Evolutionary conservation across 2,329 filamentous ascomycete genomes (phyloP).

Genomic region (Venturia nashicola): DNA sequence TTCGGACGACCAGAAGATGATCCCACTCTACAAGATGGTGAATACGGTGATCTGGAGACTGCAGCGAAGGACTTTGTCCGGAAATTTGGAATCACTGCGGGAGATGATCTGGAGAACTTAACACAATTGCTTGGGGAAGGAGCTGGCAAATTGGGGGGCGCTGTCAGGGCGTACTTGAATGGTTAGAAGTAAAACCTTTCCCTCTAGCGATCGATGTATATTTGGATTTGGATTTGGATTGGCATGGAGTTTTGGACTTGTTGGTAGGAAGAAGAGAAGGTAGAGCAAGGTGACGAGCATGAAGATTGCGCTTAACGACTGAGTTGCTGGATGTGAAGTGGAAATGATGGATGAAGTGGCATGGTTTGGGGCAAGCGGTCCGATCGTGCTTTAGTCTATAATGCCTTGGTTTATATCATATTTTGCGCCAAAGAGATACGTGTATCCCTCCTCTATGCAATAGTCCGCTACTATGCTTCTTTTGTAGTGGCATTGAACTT

Average conservation of each 20-base stretch:
- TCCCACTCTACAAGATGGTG: conserved; percentile 49
- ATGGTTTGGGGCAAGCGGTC: not conserved
- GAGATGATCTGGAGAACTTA: conserved; percentile 89
- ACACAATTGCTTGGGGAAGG: conserved; percentile 75
- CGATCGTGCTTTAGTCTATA: not conserved
- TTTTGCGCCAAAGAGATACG: not conserved
- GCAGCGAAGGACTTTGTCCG: conserved; percentile 93
- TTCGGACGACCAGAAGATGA: conserved; percentile 90
- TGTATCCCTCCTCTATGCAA: not conserved
- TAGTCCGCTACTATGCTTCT: no score
- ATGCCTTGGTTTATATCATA: not conserved
- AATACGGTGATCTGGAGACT: conserved; percentile 79
- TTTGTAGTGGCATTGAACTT: no score
- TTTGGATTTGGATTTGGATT: not conserved
- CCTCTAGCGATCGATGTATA: not conserved
- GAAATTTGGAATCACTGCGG: conserved; percentile 88
- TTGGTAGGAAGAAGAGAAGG: not conserved
- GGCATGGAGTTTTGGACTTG: not conserved
- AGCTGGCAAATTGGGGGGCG: conserved; percentile 67
- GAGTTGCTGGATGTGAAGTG: not conserved
- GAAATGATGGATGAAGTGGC: not conserved
- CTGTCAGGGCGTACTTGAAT: conserved; percentile 15
- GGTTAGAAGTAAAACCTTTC: not conserved
- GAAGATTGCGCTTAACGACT: not conserved
- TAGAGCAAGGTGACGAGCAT: not conserved